Evolutionary conservation across 1,284 basidiomycete genomes (phyloP).

Genomic region (Cryptococcus hybrid): DNA sequence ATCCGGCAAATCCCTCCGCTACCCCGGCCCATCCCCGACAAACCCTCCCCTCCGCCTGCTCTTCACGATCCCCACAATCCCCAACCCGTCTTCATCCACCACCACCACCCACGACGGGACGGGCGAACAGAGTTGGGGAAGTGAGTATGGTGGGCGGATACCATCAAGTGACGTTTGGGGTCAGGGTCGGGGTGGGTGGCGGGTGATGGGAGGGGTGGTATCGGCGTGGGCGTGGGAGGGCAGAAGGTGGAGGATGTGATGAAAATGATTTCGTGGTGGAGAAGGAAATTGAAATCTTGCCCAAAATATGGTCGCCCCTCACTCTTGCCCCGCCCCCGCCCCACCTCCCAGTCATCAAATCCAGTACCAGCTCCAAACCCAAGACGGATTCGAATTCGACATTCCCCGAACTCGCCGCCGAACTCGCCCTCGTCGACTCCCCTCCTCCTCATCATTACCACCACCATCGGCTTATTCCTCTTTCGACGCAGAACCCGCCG

Average conservation of each 20-base stretch:
- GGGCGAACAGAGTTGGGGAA: constrained; percentile 30
- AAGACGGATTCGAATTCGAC: too few species aligned
- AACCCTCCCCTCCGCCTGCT: constrained; percentile 44
- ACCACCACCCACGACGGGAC: constrained; percentile 21
- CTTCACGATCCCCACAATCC: constrained; percentile 43
- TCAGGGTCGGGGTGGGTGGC: constrained; percentile 41
- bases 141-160: constrained; percentile 35
- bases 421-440: not conserved
- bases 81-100: constrained; percentile 1
- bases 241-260: not conserved
- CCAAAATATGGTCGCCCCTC: not conserved
- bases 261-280: not conserved
- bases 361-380: too few species aligned
- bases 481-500: too few species aligned
- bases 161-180: constrained; percentile 39
- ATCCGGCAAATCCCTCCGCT: constrained; percentile 48
- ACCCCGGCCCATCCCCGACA: constrained; percentile 29
- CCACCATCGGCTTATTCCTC: too few species aligned
- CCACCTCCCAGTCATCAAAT: too few species aligned
- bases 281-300: not conserved
- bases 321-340: not conserved
- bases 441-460: not conserved
- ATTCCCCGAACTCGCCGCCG: too few species aligned
- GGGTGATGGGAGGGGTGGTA: not conserved
- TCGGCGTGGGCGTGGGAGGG: not conserved